Base-by-base conservation (phyloP, 495 filamentous ascomycete species). In the Sabuloglossum arenarium region DNA sequence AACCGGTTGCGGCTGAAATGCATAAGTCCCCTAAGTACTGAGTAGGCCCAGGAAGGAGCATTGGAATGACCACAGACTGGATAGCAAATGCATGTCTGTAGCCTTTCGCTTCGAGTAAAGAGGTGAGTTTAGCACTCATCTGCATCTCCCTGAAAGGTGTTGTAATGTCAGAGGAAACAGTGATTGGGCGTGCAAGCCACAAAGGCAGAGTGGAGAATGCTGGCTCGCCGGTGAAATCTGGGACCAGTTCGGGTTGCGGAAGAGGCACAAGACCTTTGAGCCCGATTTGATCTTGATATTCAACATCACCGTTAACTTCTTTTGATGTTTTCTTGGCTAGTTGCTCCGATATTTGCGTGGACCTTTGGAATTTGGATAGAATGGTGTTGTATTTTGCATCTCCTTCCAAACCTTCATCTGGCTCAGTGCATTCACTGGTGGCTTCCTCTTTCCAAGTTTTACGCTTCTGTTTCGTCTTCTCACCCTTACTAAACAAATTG, bases 1-100 rank as follows among this genome's bases (percentile, higher is more conserved):
- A 96, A 4, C 90, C 90, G 0, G 90, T 97, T 3, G 86, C 79
- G 0, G 90, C 90, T 23, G 87, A 88, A 16, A 97, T 77, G 53
- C 91, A 84, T 6, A 97, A 59, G 68, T 97, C 90, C 1, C 86
- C 84, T 1, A 73, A 66, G 56, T 77, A 73, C 16, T 66, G 70
- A 43, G 76, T 65, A 16, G 67, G 65, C 0, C 75, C 75, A 8
- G 82, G 76, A 0, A 90, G 67, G 3, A 96, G 74, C 29, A 93
- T 69, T 6, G 88, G 88, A 28, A 96, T 75, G 0, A 90, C 77
- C 0, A 79, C 77, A 0, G 86, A 79, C 65, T 97, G 90, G 0
- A 96, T 82, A 0, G 89, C 82, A 62, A 95, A 85, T 0, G 91
- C 86, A 43, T 85, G 73, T 25, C 74, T 73, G 65, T 84, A 86